A percentile compares a stretch with the other conserved stretches of the same genome.
Conservation (phyloP, 2,329 filamentous ascomycete species). For the Botryotinia globosa region DNA sequence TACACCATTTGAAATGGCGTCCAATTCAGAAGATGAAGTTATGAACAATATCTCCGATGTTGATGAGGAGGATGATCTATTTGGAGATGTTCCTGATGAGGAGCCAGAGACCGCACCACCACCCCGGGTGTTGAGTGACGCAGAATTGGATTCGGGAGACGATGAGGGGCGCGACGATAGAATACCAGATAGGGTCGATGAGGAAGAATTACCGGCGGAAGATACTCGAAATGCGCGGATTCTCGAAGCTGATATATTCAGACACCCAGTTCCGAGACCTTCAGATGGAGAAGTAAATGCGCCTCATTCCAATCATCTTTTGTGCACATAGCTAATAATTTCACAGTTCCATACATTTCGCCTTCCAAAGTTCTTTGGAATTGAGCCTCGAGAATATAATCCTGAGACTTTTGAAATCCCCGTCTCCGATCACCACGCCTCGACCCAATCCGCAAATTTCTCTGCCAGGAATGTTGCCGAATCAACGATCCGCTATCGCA, state of each 20-base stretch:
- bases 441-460: slow-evolving; percentile 47
- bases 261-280: slow-evolving; percentile 68
- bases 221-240: slow-evolving; percentile 49
- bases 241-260: slow-evolving; percentile 61
- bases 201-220: slow-evolving; percentile 47
- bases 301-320: background rate
- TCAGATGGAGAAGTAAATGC: slow-evolving; percentile 62
- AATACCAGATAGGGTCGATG: slow-evolving; percentile 38
- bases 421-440: slow-evolving; percentile 54
- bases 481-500: slow-evolving; percentile 67
- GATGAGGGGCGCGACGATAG: slow-evolving; percentile 64
- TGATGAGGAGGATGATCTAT: slow-evolving; percentile 56
- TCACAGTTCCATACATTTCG: slow-evolving; percentile 65
- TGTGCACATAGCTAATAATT: slow-evolving; percentile 25
- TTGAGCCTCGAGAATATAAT: slow-evolving; percentile 66
- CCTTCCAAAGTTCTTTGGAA: slow-evolving; percentile 68
- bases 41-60: slow-evolving; percentile 47
- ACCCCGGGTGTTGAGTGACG: slow-evolving; percentile 51
- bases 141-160: slow-evolving; percentile 60
- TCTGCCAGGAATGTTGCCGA: slow-evolving; percentile 56
- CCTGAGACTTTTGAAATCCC: slow-evolving; percentile 64
- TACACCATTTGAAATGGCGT: slow-evolving; percentile 24
- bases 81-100: slow-evolving; percentile 53
- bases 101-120: slow-evolving; percentile 28
- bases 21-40: slow-evolving; percentile 35